These are phyloP conservation scores for Fagus sylvatica DNA, from an alignment of 306 rosid species.

Conservation along the genomic window DNA sequence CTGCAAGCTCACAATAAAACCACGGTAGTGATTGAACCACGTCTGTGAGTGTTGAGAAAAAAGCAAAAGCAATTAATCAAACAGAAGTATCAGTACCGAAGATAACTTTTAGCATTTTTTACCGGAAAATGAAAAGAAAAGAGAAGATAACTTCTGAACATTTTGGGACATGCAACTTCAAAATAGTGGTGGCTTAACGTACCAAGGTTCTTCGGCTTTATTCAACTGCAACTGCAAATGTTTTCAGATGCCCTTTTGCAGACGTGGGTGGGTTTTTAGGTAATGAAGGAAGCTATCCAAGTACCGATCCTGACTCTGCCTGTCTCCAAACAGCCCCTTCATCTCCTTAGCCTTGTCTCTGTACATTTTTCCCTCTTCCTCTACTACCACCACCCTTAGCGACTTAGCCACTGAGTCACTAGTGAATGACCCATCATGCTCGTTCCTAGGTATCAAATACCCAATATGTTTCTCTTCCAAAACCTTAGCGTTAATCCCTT, in stretches of 20 bases:
- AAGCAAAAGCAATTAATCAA: no score
- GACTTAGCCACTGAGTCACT: conserved; percentile 28
- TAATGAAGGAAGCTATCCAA: conserved; percentile 29
- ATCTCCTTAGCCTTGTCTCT: conserved; percentile 32
- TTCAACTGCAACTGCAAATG: no score
- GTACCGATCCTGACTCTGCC: conserved; percentile 16
- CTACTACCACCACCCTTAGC: conserved; percentile 29
- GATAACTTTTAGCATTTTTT: no score
- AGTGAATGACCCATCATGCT: conserved; percentile 30
- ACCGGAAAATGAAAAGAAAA: no score
- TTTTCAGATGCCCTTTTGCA: neutral
- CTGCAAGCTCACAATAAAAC: no score
- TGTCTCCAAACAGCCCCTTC: conserved; percentile 17
- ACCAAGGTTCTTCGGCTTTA: no score
- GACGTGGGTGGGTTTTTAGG: neutral
- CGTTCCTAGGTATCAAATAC: conserved; percentile 28
- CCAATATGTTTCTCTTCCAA: conserved; percentile 38
- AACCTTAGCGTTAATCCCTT: conserved; percentile 26
- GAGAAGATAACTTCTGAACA: no score
- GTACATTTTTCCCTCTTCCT: conserved; percentile 36
- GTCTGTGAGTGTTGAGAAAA: no score
- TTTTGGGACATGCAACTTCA: no score
- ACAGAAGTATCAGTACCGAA: no score
- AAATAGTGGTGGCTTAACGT: no score
- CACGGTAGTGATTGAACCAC: no score